Evolutionary conservation across 306 rosid species (phyloP).

Genomic region (Glycine tomentella): DNA sequence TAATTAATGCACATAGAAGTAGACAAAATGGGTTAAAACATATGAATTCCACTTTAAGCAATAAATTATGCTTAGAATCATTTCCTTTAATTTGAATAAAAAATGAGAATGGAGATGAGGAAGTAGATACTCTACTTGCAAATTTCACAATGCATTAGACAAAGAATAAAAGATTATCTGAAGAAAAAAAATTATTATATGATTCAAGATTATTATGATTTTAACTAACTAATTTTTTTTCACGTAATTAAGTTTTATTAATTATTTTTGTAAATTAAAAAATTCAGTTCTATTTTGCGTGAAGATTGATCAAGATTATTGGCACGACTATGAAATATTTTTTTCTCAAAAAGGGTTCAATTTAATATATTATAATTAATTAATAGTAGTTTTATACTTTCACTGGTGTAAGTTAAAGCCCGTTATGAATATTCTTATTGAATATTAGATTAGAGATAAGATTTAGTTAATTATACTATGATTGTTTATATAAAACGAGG

Average conservation of each 20-base stretch:
- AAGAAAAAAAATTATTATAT: not conserved
- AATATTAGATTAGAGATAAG: conserved; percentile 45
- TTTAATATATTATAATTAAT: conserved; percentile 12
- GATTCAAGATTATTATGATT: no score
- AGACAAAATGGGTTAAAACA: no score
- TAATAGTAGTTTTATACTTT: not conserved
- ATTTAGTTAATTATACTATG: not conserved
- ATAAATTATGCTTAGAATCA: no score
- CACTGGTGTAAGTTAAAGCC: conserved; percentile 25
- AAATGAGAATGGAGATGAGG: conserved; percentile 1
- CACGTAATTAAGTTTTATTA: no score
- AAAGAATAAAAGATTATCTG: conserved; percentile 22
- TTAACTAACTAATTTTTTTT: no score
- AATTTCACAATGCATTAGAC: conserved; percentile 5
- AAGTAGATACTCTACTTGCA: conserved; percentile 19
- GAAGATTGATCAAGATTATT: no score
- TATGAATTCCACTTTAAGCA: no score
- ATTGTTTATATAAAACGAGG: conserved; percentile 11
- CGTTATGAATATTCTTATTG: not conserved
- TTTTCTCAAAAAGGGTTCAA: not conserved
- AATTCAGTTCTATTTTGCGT: no score
- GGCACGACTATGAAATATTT: no score
- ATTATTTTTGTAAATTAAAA: no score
- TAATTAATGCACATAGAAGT: conserved; percentile 4
- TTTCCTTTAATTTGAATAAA: not conserved